Base-by-base conservation (phyloP, 768 basidiomycete species). In the Mycena pura region DNA sequence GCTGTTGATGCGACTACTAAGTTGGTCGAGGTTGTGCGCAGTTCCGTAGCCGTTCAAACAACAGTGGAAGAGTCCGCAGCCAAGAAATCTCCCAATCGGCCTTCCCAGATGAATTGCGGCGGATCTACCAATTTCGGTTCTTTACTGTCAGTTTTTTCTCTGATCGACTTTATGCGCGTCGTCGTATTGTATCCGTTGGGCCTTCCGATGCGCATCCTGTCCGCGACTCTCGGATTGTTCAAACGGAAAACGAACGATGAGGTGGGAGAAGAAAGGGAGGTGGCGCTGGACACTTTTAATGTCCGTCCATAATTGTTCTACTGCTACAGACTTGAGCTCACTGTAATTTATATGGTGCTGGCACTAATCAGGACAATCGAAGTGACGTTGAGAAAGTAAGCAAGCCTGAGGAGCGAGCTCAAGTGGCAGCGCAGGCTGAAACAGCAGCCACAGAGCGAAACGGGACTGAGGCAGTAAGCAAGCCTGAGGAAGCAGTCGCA, bases 1-100 rank as follows among this genome's bases (percentile, higher is more conserved):
- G 78, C 70, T n/a, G 57, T 88, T 48, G 86, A 87, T 57, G 87
- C 87, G 9, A 77, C 76, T 19, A 86, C 86, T 6, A 68, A 70
- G 25, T 75, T 78, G 19, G 70, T 76, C 21, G 82, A 82, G 34
- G 74, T 68, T n/a, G 77, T 32, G 19, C 4, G 29, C 19, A 31
- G 52, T 15, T 38, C 61, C 27, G 55, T 51, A 11, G 53, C 28
- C 6, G 52, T 52, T 3, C 55, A 44, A 32, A n/a, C n/a, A n/a
- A n/a, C n/a, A n/a, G 50, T n/a, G 4, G 15, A 22, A 29, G 60
- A 51, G 28, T n/a, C 19, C 7, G 38, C 45, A 14, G 34, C 29
- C 1, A 19, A 10, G 19, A 15, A 46, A 24, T 24, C 27, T 39
- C 25, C 13, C 11, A 4, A 8, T 5, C 43, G 3, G 5, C 8